Percentiles rank a stretch among this genome's conserved stretches.
Evolutionary conservation across 2,329 filamentous ascomycete species (phyloP).

Genomic region (Cordyceps sp.): DNA sequence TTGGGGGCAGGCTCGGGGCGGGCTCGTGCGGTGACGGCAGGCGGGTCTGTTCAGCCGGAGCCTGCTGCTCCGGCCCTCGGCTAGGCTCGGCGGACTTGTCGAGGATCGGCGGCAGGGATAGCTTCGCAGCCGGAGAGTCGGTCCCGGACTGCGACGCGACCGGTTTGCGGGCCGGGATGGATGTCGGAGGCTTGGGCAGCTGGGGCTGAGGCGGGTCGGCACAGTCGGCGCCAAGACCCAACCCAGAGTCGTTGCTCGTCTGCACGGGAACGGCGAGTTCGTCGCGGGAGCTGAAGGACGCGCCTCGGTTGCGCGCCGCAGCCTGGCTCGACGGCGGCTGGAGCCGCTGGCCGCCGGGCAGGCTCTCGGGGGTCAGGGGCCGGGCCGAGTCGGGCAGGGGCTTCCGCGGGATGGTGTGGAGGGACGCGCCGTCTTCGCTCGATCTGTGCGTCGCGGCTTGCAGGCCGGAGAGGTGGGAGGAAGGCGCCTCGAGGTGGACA

Average conservation of each 20-base stretch:
- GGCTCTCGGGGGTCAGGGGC: slow-evolving; percentile 11
- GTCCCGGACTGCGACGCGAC: slow-evolving; percentile 10
- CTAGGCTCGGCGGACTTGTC: too few species aligned
- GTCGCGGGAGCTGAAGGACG: slow-evolving; percentile 7
- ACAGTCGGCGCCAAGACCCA: slow-evolving; percentile 2
- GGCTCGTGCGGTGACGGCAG: too few species aligned
- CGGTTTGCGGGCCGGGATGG: slow-evolving; percentile 11
- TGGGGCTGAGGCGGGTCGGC: not conserved
- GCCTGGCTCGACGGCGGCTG: not conserved
- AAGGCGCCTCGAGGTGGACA: slow-evolving; percentile 49
- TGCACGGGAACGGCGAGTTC: slow-evolving; percentile 8
- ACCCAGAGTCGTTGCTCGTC: slow-evolving; percentile 2
- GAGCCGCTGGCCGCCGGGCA: slow-evolving; percentile 2
- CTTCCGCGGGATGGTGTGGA: slow-evolving; percentile 33
- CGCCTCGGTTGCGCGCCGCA: slow-evolving; percentile 3
- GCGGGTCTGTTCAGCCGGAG: too few species aligned
- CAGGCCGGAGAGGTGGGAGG: slow-evolving; percentile 30
- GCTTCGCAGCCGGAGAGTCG: not conserved
- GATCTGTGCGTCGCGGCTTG: slow-evolving; percentile 17
- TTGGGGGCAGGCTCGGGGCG: slow-evolving; percentile 9
- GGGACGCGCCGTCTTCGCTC: slow-evolving; percentile 25
- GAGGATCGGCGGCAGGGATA: not conserved
- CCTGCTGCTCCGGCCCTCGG: too few species aligned
- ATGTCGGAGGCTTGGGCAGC: slow-evolving; percentile 5
- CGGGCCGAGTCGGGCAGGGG: slow-evolving; percentile 24